Evolutionary conservation across 148 eudicot species (phyloP).

Genomic region (Nyssa sinensis): DNA sequence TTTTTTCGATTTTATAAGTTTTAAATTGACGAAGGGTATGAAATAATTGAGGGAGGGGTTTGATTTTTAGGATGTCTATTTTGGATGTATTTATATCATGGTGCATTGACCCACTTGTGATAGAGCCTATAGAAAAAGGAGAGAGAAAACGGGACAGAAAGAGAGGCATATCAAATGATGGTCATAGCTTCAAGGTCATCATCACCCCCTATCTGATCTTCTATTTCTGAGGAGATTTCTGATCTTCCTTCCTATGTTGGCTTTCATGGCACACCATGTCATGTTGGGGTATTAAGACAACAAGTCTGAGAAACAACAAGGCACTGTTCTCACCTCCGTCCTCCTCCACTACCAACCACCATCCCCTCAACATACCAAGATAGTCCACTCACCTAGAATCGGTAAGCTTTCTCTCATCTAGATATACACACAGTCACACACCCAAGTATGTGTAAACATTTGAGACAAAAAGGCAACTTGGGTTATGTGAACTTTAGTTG

Average conservation of each 20-base stretch:
- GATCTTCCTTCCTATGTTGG: conserved; percentile 29
- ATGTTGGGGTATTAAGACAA: conserved; percentile 30
- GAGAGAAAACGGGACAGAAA: conserved; percentile 5
- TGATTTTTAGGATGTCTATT: conserved; percentile 31
- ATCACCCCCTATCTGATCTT: conserved; percentile 23
- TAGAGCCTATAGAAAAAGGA: not conserved
- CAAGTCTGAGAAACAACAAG: conserved; percentile 11
- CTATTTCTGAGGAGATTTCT: conserved; percentile 20
- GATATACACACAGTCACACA: too few relatives aligned
- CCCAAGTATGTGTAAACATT: not conserved
- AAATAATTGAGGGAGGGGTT: conserved; percentile 28
- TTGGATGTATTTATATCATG: conserved; percentile 30
- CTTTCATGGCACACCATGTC: conserved; percentile 20
- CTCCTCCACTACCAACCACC: too few relatives aligned
- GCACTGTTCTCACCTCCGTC: too few relatives aligned
- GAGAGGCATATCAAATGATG: not conserved
- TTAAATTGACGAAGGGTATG: conserved; percentile 14
- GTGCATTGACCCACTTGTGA: conserved; percentile 30
- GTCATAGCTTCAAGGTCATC: conserved; percentile 25
- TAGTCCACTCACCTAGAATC: not conserved
- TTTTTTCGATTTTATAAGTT: not conserved
- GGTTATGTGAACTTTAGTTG: conserved; percentile 10
- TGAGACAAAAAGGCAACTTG: not conserved
- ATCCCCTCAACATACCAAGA: conserved; percentile 17
- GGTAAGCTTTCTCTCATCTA: conserved; percentile 14